Conservation (phyloP, 139 green algal genomes). For the Coelastrella sp. region DNA sequence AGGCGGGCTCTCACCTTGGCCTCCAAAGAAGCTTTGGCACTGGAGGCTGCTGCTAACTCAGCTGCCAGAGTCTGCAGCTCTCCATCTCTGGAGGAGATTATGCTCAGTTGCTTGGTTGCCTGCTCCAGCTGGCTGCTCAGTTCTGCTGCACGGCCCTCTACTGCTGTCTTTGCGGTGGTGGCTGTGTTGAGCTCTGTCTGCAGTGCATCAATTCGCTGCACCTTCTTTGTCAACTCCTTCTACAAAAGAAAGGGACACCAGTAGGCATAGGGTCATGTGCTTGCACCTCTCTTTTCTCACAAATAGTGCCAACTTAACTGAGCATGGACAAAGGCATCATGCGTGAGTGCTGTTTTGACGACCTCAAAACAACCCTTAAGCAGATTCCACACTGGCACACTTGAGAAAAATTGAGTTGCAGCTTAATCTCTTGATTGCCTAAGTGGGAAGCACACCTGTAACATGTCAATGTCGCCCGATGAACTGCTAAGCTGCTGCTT, state of each 20-base stretch:
- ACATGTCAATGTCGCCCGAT: constrained; percentile 32
- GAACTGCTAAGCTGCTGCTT: constrained; percentile 39
- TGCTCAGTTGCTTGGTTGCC: background rate
- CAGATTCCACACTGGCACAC: too few species aligned
- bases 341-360: too few species aligned
- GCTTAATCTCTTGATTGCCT: too few species aligned
- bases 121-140: background rate
- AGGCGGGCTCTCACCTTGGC: background rate
- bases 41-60: constrained; percentile 17
- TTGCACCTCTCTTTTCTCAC: too few species aligned
- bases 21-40: constrained; percentile 28
- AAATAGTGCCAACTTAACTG: too few species aligned
- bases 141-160: background rate
- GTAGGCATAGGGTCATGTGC: background rate
- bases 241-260: background rate
- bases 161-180: background rate
- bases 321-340: too few species aligned
- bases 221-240: constrained; percentile 40
- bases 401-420: too few species aligned
- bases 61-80: constrained; percentile 23
- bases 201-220: constrained; percentile 23
- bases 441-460: constrained; percentile 15
- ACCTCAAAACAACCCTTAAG: too few species aligned
- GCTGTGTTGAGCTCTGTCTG: constrained; percentile 25
- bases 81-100: background rate